A percentile compares a stretch with the other conserved stretches of the same genome.
Conservation (phyloP, 441 rosid species). For the Manihot esculenta region DNA sequence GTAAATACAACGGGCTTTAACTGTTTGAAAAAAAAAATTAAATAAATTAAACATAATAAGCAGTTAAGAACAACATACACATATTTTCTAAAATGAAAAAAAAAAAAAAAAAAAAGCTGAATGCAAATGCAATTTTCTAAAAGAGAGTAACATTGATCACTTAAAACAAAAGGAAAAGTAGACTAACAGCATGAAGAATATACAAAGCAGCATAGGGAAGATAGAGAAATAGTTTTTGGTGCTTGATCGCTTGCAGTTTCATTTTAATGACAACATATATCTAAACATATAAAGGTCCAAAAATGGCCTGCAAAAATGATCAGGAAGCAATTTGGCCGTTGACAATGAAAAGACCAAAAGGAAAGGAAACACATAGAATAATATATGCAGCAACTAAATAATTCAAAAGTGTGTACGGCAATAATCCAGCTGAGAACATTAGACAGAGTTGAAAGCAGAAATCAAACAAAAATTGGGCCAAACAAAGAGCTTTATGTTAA, state of each 20-base stretch:
- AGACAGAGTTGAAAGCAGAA: background rate
- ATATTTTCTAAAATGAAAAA: constrained; percentile 5
- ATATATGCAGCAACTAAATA: background rate
- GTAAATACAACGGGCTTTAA: constrained; percentile 15
- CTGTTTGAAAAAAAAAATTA: constrained; percentile 5
- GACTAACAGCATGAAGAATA: background rate
- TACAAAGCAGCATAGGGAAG: background rate
- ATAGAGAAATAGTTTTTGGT: background rate
- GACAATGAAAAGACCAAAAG: background rate
- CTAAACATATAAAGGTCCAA: background rate
- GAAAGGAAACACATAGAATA: background rate
- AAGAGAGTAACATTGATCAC: background rate
- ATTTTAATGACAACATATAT: background rate
- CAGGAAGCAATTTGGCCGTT: background rate
- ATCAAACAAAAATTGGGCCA: background rate
- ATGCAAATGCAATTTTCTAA: constrained; percentile 11
- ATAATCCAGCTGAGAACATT: background rate
- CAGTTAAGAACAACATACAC: constrained; percentile 5
- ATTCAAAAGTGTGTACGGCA: background rate
- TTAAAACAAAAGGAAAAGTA: background rate
- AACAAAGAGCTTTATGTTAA: background rate
- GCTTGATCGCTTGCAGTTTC: background rate
- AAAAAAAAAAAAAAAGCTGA: constrained; percentile 4
- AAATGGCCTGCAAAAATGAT: background rate
- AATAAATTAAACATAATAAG: background rate